Evolutionary conservation across 2,329 filamentous ascomycete genomes (phyloP), one percentile per base, ranked within the genome.

Genomic region (Penicillium sp.): DNA sequence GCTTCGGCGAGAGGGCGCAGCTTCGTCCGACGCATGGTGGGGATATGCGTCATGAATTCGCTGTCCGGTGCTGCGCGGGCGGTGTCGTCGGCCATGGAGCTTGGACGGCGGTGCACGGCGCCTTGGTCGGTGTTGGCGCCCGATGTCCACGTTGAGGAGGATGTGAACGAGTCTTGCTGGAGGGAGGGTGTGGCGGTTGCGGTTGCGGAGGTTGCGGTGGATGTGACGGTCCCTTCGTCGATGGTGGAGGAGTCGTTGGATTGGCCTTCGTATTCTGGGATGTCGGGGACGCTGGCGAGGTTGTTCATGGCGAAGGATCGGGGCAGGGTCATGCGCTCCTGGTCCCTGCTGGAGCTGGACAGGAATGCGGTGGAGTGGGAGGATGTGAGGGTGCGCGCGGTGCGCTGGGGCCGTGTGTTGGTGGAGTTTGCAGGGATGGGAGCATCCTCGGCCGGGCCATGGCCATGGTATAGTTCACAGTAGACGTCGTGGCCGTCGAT

Each of bases 1-100:
- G 88, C 88, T 72, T 89, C 84, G 57, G 88, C 83, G 44, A 88
- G 83, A 1, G 88, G 85, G 34, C 88, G 81, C 39, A 92, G 80
- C 64, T 80, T 82, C 31, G 82, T 83, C 55, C 83, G 82, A 47
- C 85, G 83, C 31, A 88, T 88, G 1, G 82, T 84, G 3, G 87
- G 87, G 64, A 90, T 88, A 53, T 80, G 79, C 34, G 83, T 72
- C 75, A 78, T 79, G 63, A 72, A 78, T 52, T 78, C 75, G 16
- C 74, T 77, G 36, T 75, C 67, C 13, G 70, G 67, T 67, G 77
- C 66, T 6, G 24, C 24, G 3, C 24, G 24, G 58, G 69, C 51
- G 34, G 71, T 64, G 18, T 56, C 55, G 21, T 59, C 59, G 41
- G 57, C 51, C 8, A 59, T 48, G 11, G 60, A 59, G 47, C 69